Conservation (phyloP, 75 land plant genomes). For the Adiantum capillusveneris region DNA sequence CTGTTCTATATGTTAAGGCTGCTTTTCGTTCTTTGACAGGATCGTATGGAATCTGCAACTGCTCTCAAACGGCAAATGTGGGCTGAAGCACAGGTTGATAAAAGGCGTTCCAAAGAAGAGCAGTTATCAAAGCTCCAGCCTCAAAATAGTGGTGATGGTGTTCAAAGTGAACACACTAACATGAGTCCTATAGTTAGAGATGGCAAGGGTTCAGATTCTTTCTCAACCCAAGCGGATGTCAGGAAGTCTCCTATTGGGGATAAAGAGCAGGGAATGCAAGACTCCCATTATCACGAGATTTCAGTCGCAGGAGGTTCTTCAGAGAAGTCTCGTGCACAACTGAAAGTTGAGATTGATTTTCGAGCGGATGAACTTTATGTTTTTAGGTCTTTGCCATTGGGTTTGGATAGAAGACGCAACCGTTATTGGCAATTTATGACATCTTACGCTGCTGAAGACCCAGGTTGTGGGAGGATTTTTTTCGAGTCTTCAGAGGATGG, state of each 20-base stretch:
- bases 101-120: conserved; percentile 80
- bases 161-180: conserved; percentile 4
- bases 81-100: conserved; percentile 92
- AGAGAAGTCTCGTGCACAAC: conserved; percentile 77
- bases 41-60: conserved; percentile 81
- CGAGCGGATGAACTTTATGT: conserved; percentile 86
- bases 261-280: not conserved
- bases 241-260: not conserved
- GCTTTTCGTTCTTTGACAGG: conserved; percentile 26
- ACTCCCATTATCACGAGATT: not conserved
- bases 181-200: not conserved
- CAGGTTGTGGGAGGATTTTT: conserved; percentile 85
- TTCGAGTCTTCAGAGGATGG: conserved; percentile 72
- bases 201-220: not conserved
- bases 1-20: not conserved
- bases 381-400: conserved; percentile 84
- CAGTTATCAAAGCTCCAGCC: conserved; percentile 33
- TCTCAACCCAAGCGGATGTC: too few species aligned
- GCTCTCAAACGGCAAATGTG: conserved; percentile 94
- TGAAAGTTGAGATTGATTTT: conserved; percentile 68
- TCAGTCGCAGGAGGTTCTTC: conserved; percentile 21
- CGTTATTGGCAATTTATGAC: conserved; percentile 95
- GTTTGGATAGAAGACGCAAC: conserved; percentile 85
- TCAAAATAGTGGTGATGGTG: conserved; percentile 3
- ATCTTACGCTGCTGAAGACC: conserved; percentile 75